Base-by-base conservation (phyloP, 352 stramenopile species). In the Pythium monospermum region DNA sequence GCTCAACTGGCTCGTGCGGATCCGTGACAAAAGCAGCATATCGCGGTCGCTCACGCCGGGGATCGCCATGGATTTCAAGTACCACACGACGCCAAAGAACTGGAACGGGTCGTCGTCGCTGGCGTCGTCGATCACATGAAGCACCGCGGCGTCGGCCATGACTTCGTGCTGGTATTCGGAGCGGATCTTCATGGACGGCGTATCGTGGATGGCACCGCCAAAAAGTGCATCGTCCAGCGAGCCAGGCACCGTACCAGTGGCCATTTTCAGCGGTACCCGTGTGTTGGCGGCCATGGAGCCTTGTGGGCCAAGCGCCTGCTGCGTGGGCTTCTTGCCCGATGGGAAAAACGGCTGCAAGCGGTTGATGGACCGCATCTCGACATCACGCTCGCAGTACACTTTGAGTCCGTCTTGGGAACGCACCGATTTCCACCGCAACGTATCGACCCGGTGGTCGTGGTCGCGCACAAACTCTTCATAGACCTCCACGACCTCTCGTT, bases 211-310 rank as follows among this genome's bases (percentile, higher is more conserved):
- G 26, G 74, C 68, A 35, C 61, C 59, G 25, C 72, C 72, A 46
- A 79, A 81, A 58, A 86, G 68, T 36, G 69, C 66, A 44, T 86
- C 75, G 26, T 84, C 72, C n/a, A 86, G 39, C n/a, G 67, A 65
- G 27, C 75, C 72, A 15, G 67, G 55, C 10, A 82, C 43, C 8
- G 62, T 66, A 4, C 68, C 70, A 12, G 39, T 66, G 12, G 51
- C 63, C 42, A 78, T 40, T 26, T 78, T 62, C 4, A 72, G 44
- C 0, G 64, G 70, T 27, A 67, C 49, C 13, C 64, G 59, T 21
- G 55, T 68, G 28, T 53, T 61, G 1, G 66, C 71, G 0, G 74
- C 73, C 4, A 81, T 43, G 0, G 61, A 51, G 6, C 71, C 68
- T 19, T 52, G 58, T 49, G 35, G 74, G 50, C 3, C 67, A 55